Evolutionary conservation across 495 filamentous ascomycete genomes (phyloP), one percentile per base, ranked within the genome.

Genomic region (Penicillium coprophilum): DNA sequence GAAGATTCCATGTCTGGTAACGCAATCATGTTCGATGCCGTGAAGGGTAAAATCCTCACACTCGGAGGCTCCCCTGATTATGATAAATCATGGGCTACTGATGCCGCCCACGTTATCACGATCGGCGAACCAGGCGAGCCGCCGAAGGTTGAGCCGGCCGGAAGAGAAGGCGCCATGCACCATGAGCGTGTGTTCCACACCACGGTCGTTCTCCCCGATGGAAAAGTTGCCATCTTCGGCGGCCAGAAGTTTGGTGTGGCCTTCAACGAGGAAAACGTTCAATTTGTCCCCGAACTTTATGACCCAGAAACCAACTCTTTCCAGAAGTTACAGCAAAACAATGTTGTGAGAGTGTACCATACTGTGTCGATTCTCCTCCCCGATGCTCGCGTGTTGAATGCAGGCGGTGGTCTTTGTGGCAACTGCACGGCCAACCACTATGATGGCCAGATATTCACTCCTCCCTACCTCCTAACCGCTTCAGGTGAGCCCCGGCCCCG

Each of bases 11-110:
- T 81, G 78, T 71, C 69, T 48, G 80, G 79, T 13, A 79, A 72
- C 49, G 74, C 76, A 5, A 71, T 82, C 51, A 83, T 84, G 80
- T 84, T 77, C 55, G 83, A 86, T 51, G 82, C 82, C 28, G 63
- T 71, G 0, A 65, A 58, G 1, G 83, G 83, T 30, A 80, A 80
- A 57, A 85, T 86, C 13, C 69, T 85, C 2, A 76, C 77, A 5
- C 58, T 75, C 13, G 83, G 83, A 30, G 83, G 83, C 3, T 63
- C 73, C 6, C 64, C 68, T 3, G 64, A 70, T 46, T 86, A 86
- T 53, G 64, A 72, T 30, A 58, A 68, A 23, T 71, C 67, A 3
- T 46, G 54, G 5, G 80, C 75, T 4, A 73, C 71, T 6, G 53
- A 57, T 13, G 72, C 74, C 43, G 77, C 80, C n/a, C 70, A 77